Percentiles rank a stretch among this genome's conserved stretches.
Conservation (phyloP, 225 moss, liverwort and hornwort species). For the Thuidium tamariscinum region DNA sequence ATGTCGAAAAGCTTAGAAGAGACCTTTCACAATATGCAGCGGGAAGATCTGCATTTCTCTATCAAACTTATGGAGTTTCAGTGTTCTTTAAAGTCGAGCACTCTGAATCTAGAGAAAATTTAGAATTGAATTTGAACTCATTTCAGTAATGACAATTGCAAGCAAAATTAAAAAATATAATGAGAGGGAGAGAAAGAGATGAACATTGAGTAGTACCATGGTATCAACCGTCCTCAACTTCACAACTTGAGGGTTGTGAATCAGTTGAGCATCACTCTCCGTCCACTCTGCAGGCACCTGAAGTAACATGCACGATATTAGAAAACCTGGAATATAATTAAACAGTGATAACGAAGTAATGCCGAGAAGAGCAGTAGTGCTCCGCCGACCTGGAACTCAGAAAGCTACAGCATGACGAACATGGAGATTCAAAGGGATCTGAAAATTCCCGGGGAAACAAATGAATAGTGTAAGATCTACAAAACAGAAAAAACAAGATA, state of each 20-base stretch:
- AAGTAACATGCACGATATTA: not conserved
- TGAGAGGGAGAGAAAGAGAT: not conserved
- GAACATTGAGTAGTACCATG: conserved; percentile 31
- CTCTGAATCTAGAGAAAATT: not conserved
- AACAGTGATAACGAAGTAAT: not conserved
- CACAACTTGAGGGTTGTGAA: conserved; percentile 80
- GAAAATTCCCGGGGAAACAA: not conserved
- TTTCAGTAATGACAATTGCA: not conserved
- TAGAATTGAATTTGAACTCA: not conserved
- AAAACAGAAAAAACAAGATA: not conserved
- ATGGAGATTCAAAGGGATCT: not conserved
- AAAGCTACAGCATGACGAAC: not conserved
- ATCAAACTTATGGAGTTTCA: not conserved
- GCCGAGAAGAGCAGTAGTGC: not conserved
- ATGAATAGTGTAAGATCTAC: not conserved
- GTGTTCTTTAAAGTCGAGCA: not conserved
- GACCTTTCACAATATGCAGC: not conserved
- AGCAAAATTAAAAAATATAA: not conserved
- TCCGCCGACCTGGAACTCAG: not conserved
- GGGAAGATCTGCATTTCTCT: not conserved
- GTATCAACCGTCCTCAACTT: conserved; percentile 82
- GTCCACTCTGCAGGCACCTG: conserved; percentile 87
- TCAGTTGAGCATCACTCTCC: conserved; percentile 89
- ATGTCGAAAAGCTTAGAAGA: not conserved
- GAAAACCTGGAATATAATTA: not conserved